Evolutionary conservation across 352 stramenopile species (phyloP).

Genomic region (Peronospora destructor): DNA sequence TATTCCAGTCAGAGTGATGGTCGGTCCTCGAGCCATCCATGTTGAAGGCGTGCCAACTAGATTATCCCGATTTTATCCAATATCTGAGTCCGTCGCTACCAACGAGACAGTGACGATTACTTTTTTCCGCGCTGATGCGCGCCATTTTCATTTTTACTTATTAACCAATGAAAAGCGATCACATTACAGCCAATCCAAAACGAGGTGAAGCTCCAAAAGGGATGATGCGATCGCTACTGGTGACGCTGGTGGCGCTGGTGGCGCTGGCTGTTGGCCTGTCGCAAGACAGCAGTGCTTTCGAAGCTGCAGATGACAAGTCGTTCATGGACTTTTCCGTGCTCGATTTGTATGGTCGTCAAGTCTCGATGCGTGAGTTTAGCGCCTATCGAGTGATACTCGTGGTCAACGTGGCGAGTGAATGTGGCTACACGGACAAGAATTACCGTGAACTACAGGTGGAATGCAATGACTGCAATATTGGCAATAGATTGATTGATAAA

Average conservation of each 20-base stretch:
- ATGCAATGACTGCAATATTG: not conserved
- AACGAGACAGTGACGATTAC: slow-evolving; percentile 4
- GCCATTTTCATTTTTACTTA: slow-evolving; percentile 15
- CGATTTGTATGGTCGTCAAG: slow-evolving; percentile 36
- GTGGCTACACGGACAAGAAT: slow-evolving; percentile 1
- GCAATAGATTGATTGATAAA: not conserved
- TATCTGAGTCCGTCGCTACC: not conserved
- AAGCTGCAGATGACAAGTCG: slow-evolving; percentile 13
- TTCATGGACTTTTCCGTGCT: slow-evolving; percentile 59
- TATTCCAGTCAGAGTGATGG: slow-evolving; percentile 12
- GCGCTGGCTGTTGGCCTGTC: slow-evolving; percentile 5
- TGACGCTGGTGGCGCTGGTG: slow-evolving; percentile 15
- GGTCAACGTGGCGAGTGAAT: slow-evolving; percentile 71
- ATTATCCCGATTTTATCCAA: slow-evolving; percentile 2
- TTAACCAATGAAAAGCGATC: slow-evolving; percentile 7
- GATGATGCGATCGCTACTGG: slow-evolving; percentile 10
- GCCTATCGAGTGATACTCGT: slow-evolving; percentile 61
- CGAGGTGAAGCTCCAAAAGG: not conserved
- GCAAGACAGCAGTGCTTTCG: not conserved
- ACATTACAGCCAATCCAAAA: slow-evolving; percentile 13
- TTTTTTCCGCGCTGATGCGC: slow-evolving; percentile 7
- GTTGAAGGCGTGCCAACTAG: too few relatives aligned
- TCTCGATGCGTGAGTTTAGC: slow-evolving; percentile 47
- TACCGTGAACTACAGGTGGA: slow-evolving; percentile 5
- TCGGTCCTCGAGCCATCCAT: slow-evolving; percentile 14